Percentiles rank a stretch among this genome's conserved stretches.
Conservation (phyloP, 192 early-diverging fungal genomes). For the Podila epicladia region DNA sequence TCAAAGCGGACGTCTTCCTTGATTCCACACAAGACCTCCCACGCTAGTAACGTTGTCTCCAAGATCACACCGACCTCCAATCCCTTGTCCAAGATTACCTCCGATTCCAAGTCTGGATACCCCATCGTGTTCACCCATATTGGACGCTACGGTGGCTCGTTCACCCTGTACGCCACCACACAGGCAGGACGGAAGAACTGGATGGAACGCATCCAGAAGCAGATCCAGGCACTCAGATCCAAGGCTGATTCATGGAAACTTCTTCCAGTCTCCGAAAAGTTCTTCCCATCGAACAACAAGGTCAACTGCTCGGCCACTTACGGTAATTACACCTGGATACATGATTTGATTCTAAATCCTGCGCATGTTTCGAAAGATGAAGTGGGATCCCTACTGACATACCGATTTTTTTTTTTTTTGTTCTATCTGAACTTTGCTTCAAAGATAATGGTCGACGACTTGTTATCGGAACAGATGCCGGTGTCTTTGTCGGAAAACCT, state of each 20-base stretch:
- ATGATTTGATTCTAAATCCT: background rate
- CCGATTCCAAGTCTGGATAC: slow-evolving; percentile 68
- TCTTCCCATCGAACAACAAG: slow-evolving; percentile 62
- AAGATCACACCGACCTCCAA: slow-evolving; percentile 36
- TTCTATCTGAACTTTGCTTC: slow-evolving; percentile 1
- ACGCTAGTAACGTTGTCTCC: slow-evolving; percentile 28
- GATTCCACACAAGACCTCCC: slow-evolving; percentile 39
- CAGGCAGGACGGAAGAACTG: slow-evolving; percentile 81
- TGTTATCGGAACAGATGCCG: slow-evolving; percentile 86
- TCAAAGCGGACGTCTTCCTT: slow-evolving; percentile 41
- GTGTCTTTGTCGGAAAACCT: slow-evolving; percentile 77
- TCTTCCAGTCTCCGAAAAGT: slow-evolving; percentile 59
- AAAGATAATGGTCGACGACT: slow-evolving; percentile 71
- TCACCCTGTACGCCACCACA: slow-evolving; percentile 80
- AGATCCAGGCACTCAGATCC: slow-evolving; percentile 57
- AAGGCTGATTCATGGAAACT: slow-evolving; percentile 64
- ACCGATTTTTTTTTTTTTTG: background rate
- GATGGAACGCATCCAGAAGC: slow-evolving; percentile 82
- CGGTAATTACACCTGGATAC: slow-evolving; percentile 39
- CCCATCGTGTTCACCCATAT: slow-evolving; percentile 81
- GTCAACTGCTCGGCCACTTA: slow-evolving; percentile 65
- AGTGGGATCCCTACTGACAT: too few species aligned
- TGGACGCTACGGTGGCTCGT: slow-evolving; percentile 74
- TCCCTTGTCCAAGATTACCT: slow-evolving; percentile 47
- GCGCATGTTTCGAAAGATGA: background rate